These are phyloP conservation scores for Penicillium sp. DNA, from an alignment of 2,329 filamentous ascomycete species.

Conservation along the genomic window DNA sequence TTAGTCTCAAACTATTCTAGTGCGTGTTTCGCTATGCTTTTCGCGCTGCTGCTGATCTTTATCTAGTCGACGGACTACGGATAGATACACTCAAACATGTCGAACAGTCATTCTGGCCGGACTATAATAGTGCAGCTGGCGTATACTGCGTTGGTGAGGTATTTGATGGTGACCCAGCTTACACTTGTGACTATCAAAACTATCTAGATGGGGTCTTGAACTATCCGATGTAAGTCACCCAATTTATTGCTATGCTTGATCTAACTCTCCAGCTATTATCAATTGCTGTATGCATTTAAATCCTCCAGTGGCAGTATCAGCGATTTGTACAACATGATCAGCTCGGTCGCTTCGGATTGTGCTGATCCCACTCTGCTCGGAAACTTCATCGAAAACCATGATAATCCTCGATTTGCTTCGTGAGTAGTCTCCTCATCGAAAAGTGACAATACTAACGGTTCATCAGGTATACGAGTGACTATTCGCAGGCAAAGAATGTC, in stretches of 20 bases:
- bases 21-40: slow-evolving; percentile 38
- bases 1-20: slow-evolving; percentile 65
- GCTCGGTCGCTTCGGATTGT: slow-evolving; percentile 39
- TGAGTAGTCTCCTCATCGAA: slow-evolving; percentile 8
- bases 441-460: not conserved
- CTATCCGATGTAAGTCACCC: slow-evolving; percentile 44
- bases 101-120: slow-evolving; percentile 50
- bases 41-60: not conserved
- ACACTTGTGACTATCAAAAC: slow-evolving; percentile 51
- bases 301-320: slow-evolving; percentile 39
- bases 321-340: slow-evolving; percentile 40
- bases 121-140: slow-evolving; percentile 46
- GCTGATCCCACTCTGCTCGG: slow-evolving; percentile 55
- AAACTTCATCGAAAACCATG: slow-evolving; percentile 66
- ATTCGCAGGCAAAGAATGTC: slow-evolving; percentile 61
- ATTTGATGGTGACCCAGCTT: slow-evolving; percentile 43
- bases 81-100: slow-evolving; percentile 58
- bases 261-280: slow-evolving; percentile 40
- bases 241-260: not conserved
- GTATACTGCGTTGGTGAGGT: slow-evolving; percentile 57
- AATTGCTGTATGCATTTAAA: slow-evolving; percentile 41
- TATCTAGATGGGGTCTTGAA: slow-evolving; percentile 54
- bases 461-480: slow-evolving; percentile 35
- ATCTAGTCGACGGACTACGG: slow-evolving; percentile 55
- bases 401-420: slow-evolving; percentile 60